phyloP scores from a whole-genome alignment of 768 basidiomycete genomes.

The Kondoa subrosea region DNA sequence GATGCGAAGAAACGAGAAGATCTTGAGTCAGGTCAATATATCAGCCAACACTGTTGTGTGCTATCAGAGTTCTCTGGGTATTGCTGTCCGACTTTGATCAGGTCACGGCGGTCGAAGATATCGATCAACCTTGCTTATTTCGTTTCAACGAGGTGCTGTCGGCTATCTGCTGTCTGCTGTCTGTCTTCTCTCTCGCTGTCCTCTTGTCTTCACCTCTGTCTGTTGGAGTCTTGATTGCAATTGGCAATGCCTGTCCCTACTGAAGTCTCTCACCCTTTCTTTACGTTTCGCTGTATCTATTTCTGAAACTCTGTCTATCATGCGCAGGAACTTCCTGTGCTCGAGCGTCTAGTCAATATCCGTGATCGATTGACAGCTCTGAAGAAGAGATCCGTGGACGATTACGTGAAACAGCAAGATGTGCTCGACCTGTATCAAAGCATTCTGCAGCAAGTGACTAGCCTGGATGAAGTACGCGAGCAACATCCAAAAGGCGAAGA shows the following conservation, averaged over 20 bases:
- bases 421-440: conserved; percentile 82
- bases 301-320: too few species aligned
- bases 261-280: neutral
- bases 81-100: too few species aligned
- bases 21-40: too few species aligned
- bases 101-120: too few species aligned
- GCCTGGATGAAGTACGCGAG: conserved; percentile 23
- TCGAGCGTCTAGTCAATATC: conserved; percentile 36
- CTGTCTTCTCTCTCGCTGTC: too few species aligned
- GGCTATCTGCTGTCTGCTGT: too few species aligned
- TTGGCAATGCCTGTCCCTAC: conserved; percentile 4
- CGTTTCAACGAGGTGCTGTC: too few species aligned
- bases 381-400: conserved; percentile 68
- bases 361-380: conserved; percentile 84
- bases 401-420: conserved; percentile 82
- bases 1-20: too few species aligned
- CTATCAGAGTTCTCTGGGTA: neutral
- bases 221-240: neutral
- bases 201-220: too few species aligned
- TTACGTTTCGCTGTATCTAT: neutral
- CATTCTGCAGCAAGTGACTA: conserved; percentile 58
- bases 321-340: neutral
- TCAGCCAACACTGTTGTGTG: neutral
- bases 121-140: too few species aligned
- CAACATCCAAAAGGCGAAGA: neutral